Conservation (phyloP, 345 rosid species). For the Eucalyptus globulus region DNA sequence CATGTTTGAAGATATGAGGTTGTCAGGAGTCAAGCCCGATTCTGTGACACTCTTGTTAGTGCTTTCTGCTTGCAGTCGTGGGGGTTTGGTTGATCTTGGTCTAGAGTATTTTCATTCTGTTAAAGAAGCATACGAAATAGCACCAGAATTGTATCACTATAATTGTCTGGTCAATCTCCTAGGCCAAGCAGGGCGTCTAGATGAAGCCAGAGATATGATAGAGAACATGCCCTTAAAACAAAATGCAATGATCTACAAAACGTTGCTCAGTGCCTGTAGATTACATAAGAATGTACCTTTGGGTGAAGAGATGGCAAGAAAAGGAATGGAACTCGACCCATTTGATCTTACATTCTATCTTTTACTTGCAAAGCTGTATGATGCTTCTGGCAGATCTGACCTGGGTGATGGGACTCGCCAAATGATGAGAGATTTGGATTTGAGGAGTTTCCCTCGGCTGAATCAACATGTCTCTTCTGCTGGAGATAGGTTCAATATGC, state of each 20-base stretch:
- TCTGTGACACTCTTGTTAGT: slow-evolving; percentile 29
- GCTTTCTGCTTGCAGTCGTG: slow-evolving; percentile 44
- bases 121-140: slow-evolving; percentile 15
- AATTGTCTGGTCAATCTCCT: slow-evolving; percentile 36
- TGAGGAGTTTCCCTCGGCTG: slow-evolving; percentile 1
- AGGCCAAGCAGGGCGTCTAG: slow-evolving; percentile 50
- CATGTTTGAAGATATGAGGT: slow-evolving; percentile 57
- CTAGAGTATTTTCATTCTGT: slow-evolving; percentile 40
- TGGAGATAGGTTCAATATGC: neutral
- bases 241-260: slow-evolving; percentile 38
- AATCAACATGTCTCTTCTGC: slow-evolving; percentile 10
- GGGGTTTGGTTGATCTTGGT: slow-evolving; percentile 38
- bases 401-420: slow-evolving; percentile 22
- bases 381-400: slow-evolving; percentile 23
- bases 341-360: slow-evolving; percentile 34
- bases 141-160: slow-evolving; percentile 43
- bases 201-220: slow-evolving; percentile 31
- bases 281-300: slow-evolving; percentile 32
- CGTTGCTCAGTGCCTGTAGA: slow-evolving; percentile 40
- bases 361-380: slow-evolving; percentile 40
- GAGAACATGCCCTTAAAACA: slow-evolving; percentile 38
- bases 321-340: slow-evolving; percentile 41
- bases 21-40: slow-evolving; percentile 45
- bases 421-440: slow-evolving; percentile 14
- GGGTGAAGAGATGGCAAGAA: slow-evolving; percentile 60